Evolutionary conservation across 805 yeast species (phyloP).

Genomic region (Saccharomyces cerevisiae): DNA sequence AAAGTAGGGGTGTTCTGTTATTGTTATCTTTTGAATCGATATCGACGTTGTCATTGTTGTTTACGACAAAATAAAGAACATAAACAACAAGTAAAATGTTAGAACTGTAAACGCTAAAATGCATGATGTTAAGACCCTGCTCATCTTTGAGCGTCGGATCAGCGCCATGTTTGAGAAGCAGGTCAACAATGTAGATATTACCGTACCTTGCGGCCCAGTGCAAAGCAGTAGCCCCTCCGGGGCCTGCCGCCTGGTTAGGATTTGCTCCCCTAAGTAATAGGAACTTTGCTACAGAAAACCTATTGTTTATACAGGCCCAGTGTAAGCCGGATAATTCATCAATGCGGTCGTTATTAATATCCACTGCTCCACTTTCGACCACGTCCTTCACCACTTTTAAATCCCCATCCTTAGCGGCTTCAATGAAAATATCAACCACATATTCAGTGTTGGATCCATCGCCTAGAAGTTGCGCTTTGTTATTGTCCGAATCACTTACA

Average conservation of each 20-base stretch:
- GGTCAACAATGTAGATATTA: constrained; percentile 67
- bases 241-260: constrained; percentile 63
- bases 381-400: constrained; percentile 41
- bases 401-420: constrained; percentile 47
- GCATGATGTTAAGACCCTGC: constrained; percentile 74
- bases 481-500: neutral
- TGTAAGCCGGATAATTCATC: constrained; percentile 56
- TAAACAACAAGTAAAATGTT: constrained; percentile 75
- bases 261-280: constrained; percentile 55
- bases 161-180: constrained; percentile 54
- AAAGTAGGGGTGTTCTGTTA: constrained; percentile 72
- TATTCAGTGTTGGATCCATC: neutral
- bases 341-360: constrained; percentile 29
- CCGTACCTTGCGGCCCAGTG: constrained; percentile 92
- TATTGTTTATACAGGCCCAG: constrained; percentile 85
- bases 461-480: neutral
- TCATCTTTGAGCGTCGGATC: constrained; percentile 53
- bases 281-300: constrained; percentile 50
- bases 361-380: constrained; percentile 33
- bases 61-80: constrained; percentile 36
- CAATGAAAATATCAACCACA: neutral
- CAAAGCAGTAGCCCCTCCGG: constrained; percentile 69
- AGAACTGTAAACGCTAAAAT: constrained; percentile 80
- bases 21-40: constrained; percentile 59
- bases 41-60: constrained; percentile 34